These are phyloP conservation scores for Parietichytrium sp. DNA, from an alignment of 108 stramenopile genomes.

Conservation along the genomic window DNA sequence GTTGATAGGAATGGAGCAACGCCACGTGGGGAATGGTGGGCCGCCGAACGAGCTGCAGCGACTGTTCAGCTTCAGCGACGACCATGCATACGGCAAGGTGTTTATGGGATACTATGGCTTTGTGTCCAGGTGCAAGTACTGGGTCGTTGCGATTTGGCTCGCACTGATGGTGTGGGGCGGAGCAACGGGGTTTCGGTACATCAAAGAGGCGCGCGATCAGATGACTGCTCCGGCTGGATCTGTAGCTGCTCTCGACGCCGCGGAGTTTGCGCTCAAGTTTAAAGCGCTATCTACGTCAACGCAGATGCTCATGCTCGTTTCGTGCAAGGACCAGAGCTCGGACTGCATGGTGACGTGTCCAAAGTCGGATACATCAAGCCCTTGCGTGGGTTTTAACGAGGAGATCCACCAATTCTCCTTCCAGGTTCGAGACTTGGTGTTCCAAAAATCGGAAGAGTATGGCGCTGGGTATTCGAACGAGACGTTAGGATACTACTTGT, in stretches of 20 bases:
- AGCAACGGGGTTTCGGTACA: conserved; percentile 27
- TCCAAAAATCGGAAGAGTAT: conserved; percentile 32
- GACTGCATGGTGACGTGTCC: neutral
- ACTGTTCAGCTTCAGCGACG: too few relatives aligned
- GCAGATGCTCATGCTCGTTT: neutral
- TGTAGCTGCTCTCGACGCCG: neutral
- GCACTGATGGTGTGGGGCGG: neutral
- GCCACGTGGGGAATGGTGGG: too few relatives aligned
- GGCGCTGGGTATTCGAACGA: neutral
- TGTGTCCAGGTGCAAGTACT: too few relatives aligned
- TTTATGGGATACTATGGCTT: too few relatives aligned
- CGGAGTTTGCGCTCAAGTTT: neutral
- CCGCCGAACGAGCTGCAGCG: too few relatives aligned
- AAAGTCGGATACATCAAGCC: neutral
- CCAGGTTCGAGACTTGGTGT: neutral
- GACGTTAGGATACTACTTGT: conserved; percentile 8
- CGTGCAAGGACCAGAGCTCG: too few relatives aligned
- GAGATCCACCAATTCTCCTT: neutral
- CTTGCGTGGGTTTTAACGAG: neutral
- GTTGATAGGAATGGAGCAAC: too few relatives aligned
- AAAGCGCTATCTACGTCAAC: neutral
- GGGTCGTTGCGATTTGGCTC: neutral
- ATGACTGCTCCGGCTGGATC: neutral
- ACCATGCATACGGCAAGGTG: too few relatives aligned
- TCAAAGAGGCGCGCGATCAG: conserved; percentile 34